Evolutionary conservation across 768 basidiomycete species (phyloP), one percentile per base, ranked within the genome.

Genomic region (Coprinopsis marcescibilis): DNA sequence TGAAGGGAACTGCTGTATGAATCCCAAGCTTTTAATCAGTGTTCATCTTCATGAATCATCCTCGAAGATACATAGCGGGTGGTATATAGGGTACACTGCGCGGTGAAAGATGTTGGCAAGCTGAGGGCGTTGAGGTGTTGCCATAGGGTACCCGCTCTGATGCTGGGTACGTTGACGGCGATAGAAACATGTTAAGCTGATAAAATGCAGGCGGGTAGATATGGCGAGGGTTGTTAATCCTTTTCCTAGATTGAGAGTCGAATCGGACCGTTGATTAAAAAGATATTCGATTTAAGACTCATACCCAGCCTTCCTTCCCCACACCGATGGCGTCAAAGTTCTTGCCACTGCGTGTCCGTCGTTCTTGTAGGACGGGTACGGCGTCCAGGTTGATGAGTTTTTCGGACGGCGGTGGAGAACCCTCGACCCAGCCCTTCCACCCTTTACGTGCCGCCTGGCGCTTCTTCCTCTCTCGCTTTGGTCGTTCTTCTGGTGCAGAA

Each of bases 361-460:
- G 68, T 65, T 89, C 87, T 50, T 77, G 78, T 8, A 89, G 72
- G 5, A 84, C 66, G 21, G 81, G 77, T 1, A 81, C 83, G 26
- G 74, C 72, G 61, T 90, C 88, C 51, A 89, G 73, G 57, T 89
- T 89, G 65, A 89, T 89, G 43, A 89, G 68, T 62, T 88, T 89
- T 56, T 81, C 76, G 13, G 85, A 86, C 17, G 88, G 84, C 43
- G 80, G 79, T 20, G 85, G 85, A 17, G 86, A 88, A 54, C 86
- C 87, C 69, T 89, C 88, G 17, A 90, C 84, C 88, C 88, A 90
- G 30, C 88, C 88, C 69, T 90, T 90, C 88, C 88, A 90, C 14
- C 88, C 88, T 63, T 90, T 90, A 65, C 75, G 81, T 27, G 76
- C 81, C 0, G 81, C 73, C 35, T 74, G 68, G 54, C 83, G 81